Evolutionary conservation across 1,284 basidiomycete genomes (phyloP).

Genomic region (Leccinum ambiguum): DNA sequence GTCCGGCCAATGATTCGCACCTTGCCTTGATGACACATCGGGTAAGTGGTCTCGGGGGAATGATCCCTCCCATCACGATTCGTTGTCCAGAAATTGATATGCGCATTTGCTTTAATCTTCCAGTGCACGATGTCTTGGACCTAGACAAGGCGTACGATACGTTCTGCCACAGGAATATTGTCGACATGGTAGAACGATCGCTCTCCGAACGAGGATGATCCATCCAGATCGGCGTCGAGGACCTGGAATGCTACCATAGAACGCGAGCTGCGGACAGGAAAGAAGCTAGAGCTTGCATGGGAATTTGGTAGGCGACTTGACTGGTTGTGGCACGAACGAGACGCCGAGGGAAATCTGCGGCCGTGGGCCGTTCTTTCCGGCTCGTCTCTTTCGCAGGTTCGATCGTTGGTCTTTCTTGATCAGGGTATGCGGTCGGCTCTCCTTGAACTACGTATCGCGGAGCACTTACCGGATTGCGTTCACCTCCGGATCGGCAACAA

Average conservation of each 20-base stretch:
- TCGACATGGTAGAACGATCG: constrained; percentile 55
- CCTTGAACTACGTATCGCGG: constrained; percentile 71
- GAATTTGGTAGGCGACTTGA: constrained; percentile 68
- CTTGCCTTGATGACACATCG: too few relatives aligned
- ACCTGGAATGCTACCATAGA: constrained; percentile 68
- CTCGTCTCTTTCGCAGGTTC: constrained; percentile 65
- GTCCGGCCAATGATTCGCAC: too few relatives aligned
- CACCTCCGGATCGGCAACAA: constrained; percentile 44
- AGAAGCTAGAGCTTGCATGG: constrained; percentile 74
- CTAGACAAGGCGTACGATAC: constrained; percentile 39
- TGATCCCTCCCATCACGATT: constrained; percentile 41
- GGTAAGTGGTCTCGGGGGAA: constrained; percentile 62
- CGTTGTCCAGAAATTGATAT: constrained; percentile 37
- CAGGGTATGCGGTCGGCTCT: constrained; percentile 54
- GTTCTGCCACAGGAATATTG: constrained; percentile 60
- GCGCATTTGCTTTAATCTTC: constrained; percentile 36
- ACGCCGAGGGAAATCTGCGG: constrained; percentile 60
- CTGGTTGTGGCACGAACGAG: constrained; percentile 76
- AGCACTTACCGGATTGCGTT: constrained; percentile 61
- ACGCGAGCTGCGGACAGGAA: constrained; percentile 50
- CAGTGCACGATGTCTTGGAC: constrained; percentile 18
- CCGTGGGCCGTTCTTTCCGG: constrained; percentile 76
- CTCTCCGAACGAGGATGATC: constrained; percentile 35
- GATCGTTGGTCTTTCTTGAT: neutral
- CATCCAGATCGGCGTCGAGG: constrained; percentile 20